Evolutionary conservation across 2,329 filamentous ascomycete species (phyloP).

Genomic region (Tolypocladium nubicola): DNA sequence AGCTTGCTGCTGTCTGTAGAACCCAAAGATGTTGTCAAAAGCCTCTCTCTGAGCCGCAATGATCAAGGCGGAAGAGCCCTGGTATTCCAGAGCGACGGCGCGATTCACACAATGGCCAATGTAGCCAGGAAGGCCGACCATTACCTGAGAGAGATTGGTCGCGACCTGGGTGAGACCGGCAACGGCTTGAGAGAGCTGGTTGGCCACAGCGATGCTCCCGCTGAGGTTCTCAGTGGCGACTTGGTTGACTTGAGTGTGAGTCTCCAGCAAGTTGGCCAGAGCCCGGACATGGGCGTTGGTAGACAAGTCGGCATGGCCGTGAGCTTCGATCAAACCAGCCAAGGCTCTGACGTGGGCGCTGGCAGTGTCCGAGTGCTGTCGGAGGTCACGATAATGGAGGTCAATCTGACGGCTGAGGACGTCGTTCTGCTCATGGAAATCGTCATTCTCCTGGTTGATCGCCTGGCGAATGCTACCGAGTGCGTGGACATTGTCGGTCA

Average conservation of each 20-base stretch:
- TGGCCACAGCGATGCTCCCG: background rate
- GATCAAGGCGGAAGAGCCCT: conserved; percentile 1
- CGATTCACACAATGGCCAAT: conserved; percentile 14
- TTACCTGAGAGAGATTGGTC: background rate
- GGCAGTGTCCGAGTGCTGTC: conserved; percentile 9
- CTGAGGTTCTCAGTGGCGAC: conserved; percentile 11
- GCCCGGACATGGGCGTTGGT: conserved; percentile 6
- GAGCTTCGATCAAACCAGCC: conserved; percentile 10
- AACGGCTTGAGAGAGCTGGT: background rate
- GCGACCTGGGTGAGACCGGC: background rate
- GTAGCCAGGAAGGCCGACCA: background rate
- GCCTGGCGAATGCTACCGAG: background rate
- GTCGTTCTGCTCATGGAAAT: conserved; percentile 14
- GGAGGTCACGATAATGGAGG: conserved; percentile 10
- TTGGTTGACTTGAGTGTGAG: background rate
- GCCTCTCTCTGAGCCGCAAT: background rate
- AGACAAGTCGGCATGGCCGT: conserved; percentile 2
- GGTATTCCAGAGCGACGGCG: conserved; percentile 5
- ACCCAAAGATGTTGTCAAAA: background rate
- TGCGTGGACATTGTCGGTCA: conserved; percentile 3
- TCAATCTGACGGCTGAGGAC: conserved; percentile 16
- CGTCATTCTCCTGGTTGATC: conserved; percentile 4
- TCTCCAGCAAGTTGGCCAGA: background rate
- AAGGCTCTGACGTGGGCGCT: conserved; percentile 8
- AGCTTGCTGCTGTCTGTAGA: conserved; percentile 9